phyloP scores from a whole-genome alignment of 139 green algal genomes.

The Picochlorum sp. region DNA sequence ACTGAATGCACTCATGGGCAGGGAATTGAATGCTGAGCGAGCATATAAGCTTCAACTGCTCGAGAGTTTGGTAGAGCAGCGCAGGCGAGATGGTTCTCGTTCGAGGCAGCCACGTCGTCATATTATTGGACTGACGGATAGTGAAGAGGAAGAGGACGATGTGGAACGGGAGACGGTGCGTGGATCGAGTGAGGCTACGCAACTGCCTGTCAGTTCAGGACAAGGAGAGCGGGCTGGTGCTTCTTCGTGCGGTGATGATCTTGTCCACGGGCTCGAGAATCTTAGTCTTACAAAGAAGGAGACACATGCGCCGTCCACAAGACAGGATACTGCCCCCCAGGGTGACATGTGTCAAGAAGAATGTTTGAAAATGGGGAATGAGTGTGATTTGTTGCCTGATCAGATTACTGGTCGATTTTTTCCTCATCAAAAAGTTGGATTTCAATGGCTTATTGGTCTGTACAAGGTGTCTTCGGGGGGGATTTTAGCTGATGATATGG shows the following conservation, averaged over 20 bases:
- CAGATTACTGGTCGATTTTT: conserved; percentile 46
- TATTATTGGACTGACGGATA: conserved; percentile 12
- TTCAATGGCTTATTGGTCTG: conserved; percentile 73
- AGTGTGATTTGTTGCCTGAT: conserved; percentile 4
- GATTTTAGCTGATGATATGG: conserved; percentile 69
- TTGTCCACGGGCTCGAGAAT: too few relatives aligned
- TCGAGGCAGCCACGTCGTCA: not conserved
- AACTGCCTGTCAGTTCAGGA: conserved; percentile 11
- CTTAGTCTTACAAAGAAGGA: too few relatives aligned
- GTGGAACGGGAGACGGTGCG: not conserved
- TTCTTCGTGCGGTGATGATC: too few relatives aligned
- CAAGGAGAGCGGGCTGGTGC: too few relatives aligned
- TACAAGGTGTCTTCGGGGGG: conserved; percentile 33
- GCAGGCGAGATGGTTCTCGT: too few relatives aligned
- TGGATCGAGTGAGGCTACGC: not conserved
- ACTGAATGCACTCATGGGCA: too few relatives aligned
- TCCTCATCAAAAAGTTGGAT: conserved; percentile 59
- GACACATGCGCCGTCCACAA: too few relatives aligned
- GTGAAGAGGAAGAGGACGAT: conserved; percentile 10
- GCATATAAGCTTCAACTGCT: conserved; percentile 2
- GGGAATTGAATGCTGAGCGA: not conserved
- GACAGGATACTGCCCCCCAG: too few relatives aligned
- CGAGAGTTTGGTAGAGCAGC: too few relatives aligned
- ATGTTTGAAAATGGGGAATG: too few relatives aligned
- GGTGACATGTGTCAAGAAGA: too few relatives aligned